Evolutionary conservation across 495 filamentous ascomycete species (phyloP), one percentile per base, ranked within the genome.

Genomic region (Talaromyces ruber): DNA sequence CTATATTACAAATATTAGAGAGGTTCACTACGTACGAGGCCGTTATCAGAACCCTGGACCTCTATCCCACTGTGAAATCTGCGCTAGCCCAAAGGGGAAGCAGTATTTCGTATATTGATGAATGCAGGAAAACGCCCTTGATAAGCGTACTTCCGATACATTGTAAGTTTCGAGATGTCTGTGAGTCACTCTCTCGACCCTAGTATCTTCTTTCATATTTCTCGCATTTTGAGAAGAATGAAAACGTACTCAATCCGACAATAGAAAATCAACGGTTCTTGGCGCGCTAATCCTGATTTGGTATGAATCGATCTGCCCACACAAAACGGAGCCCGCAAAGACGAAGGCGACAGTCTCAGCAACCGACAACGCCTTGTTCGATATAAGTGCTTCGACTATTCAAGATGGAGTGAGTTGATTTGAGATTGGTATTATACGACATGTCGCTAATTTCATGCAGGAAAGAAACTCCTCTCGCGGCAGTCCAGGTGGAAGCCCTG

Each of bases 401-500:
- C 74, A 78, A 68, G 59, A 79, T 79, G 77, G 77, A 79, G 77
- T 79, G 72, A 54, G 76, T 68, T 11, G 11, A 28, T 58, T 26
- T 29, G 4, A 26, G 3, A 47, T 39, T 56, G n/a, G 11, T 54
- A 25, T 22, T 29, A 11, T 53, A 11, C 21, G 30, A 43, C 11
- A 25, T n/a, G 4, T 16, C 24, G 59, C 59, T 61, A 45, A 55
- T 52, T 28, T 11, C 9, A 7, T 26, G 21, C 54, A 81, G 78
- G 57, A 86, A 84, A 76, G 83, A 88, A 74, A 74, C 72, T 70
- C 83, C 87, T 73, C 78, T 89, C 75, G 84, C 85, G 77, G 82
- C 88, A 81, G 88, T 91, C 69, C 91, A 93, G 80, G 85, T 95
- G 68, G 89, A 92, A 77, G 88, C 89, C 63, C 75, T 95, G 82